Evolutionary conservation across 345 rosid genomes (phyloP).

Genomic region (Eucalyptus cladocalyx): DNA sequence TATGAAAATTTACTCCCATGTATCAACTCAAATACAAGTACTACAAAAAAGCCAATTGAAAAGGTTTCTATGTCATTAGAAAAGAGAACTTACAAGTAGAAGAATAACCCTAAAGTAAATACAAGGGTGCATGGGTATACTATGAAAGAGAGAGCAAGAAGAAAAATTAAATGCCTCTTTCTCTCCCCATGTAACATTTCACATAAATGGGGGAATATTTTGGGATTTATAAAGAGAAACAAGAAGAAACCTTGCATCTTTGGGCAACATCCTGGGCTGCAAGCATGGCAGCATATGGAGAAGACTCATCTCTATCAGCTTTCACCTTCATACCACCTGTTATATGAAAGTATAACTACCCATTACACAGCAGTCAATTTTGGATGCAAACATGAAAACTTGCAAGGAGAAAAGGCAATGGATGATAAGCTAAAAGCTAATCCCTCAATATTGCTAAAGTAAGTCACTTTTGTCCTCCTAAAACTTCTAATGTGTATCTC

Average conservation of each 20-base stretch:
- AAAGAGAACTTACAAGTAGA: neutral
- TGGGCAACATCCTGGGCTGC: constrained; percentile 86
- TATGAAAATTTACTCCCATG: neutral
- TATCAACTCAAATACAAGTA: neutral
- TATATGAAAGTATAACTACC: neutral
- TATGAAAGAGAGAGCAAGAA: neutral
- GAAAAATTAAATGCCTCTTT: neutral
- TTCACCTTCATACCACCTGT: constrained; percentile 71
- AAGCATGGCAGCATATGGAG: constrained; percentile 91
- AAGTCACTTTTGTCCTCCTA: neutral
- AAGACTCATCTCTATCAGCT: constrained; percentile 87
- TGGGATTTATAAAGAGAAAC: neutral
- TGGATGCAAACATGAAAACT: neutral
- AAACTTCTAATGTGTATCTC: neutral
- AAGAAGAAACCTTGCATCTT: constrained; percentile 56
- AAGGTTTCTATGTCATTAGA: neutral
- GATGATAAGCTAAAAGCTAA: neutral
- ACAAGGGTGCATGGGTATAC: neutral
- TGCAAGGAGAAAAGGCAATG: neutral
- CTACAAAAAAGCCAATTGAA: neutral
- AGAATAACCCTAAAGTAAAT: neutral
- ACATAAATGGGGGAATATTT: neutral
- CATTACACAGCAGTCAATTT: neutral
- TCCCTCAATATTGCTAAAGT: neutral
- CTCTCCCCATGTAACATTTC: neutral